phyloP scores from a whole-genome alignment of 345 rosid genomes.

The Ceriops tagal region DNA sequence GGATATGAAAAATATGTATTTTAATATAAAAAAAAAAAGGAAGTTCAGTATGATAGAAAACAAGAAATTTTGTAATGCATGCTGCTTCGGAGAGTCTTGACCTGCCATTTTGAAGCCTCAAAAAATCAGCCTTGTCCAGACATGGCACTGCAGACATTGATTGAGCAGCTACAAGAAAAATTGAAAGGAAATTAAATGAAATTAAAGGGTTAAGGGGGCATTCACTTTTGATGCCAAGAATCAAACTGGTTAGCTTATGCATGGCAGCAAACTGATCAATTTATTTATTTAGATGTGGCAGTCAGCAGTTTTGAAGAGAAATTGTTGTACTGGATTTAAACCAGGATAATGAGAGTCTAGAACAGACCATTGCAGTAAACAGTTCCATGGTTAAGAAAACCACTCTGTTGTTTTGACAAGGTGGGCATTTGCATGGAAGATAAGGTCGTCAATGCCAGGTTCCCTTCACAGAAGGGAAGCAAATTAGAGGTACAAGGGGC shows the following conservation, averaged over 20 bases:
- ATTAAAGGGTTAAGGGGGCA: background rate
- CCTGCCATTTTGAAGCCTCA: constrained; percentile 99
- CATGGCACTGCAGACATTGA: constrained; percentile 53
- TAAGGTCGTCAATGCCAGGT: constrained; percentile 64
- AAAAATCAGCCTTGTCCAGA: constrained; percentile 59
- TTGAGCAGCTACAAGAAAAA: constrained; percentile 53
- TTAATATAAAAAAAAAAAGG: background rate
- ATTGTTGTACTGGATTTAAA: constrained; percentile 31
- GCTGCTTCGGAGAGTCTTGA: constrained; percentile 15
- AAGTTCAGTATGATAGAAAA: background rate
- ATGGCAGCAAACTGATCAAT: background rate
- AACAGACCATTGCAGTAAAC: constrained; percentile 93
- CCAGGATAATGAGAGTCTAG: constrained; percentile 62
- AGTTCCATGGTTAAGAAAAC: constrained; percentile 52
- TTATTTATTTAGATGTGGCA: background rate
- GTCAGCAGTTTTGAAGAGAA: constrained; percentile 19
- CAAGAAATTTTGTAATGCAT: constrained; percentile 1
- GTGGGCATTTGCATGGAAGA: constrained; percentile 65
- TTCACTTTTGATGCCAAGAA: background rate
- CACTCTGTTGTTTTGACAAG: constrained; percentile 49
- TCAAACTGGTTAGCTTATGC: too few relatives aligned
- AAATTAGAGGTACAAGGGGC: constrained; percentile 48
- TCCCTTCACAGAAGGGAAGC: constrained; percentile 74
- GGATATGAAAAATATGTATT: background rate
- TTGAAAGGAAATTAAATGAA: constrained; percentile 17